A percentile compares a stretch with the other conserved stretches of the same genome.
phyloP scores from a whole-genome alignment of 2,329 filamentous ascomycete species.

The Talaromyces piceae region DNA sequence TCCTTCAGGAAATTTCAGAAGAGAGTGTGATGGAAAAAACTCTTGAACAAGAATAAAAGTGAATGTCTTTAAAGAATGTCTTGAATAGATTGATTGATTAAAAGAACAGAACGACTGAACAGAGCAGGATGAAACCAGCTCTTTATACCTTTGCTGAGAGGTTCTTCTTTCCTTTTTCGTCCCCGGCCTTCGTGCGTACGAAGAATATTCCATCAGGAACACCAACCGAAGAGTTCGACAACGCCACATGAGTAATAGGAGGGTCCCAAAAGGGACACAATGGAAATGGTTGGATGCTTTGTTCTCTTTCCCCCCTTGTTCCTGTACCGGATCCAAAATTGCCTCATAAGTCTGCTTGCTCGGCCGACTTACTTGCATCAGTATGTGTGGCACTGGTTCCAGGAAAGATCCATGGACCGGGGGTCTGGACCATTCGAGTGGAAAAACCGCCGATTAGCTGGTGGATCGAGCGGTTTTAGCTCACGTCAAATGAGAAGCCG shows the following conservation, averaged over 20 bases:
- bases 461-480: neutral
- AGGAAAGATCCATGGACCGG: constrained; percentile 4
- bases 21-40: neutral
- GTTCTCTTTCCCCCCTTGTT: neutral
- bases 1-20: neutral
- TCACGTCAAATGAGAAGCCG: constrained; percentile 2
- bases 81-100: constrained; percentile 3
- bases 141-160: constrained; percentile 4
- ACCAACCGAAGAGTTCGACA: neutral
- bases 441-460: constrained; percentile 7
- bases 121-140: neutral
- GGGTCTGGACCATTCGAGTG: constrained; percentile 7
- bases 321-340: neutral
- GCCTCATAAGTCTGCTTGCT: neutral
- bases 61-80: neutral
- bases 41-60: constrained; percentile 3
- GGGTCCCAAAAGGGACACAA: neutral
- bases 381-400: neutral
- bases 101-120: neutral
- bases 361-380: neutral
- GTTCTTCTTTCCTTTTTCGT: neutral
- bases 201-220: neutral
- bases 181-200: neutral
- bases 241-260: neutral
- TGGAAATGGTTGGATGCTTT: neutral